phyloP scores from a whole-genome alignment of 805 yeast genomes.

The Schizosaccharomyces japonicus region DNA sequence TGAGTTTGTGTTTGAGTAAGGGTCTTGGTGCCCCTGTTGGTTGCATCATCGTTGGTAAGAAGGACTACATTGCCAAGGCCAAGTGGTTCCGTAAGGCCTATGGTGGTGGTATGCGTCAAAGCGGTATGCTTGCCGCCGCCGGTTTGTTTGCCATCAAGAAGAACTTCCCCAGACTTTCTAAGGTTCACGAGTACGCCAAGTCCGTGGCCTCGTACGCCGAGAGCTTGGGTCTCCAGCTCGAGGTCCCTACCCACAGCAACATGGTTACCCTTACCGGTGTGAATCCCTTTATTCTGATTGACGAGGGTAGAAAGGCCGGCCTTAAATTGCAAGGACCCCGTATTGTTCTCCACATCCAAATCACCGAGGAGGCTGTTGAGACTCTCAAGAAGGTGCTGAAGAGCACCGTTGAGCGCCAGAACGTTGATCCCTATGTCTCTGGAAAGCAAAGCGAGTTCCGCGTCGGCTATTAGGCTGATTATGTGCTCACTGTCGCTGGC shows the following conservation, averaged over 20 bases:
- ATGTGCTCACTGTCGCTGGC: too few species aligned
- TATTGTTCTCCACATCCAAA: slow-evolving; percentile 60
- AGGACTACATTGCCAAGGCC: slow-evolving; percentile 36
- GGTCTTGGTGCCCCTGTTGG: slow-evolving; percentile 89
- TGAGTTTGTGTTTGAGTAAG: slow-evolving; percentile 70
- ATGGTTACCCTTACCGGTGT: slow-evolving; percentile 47
- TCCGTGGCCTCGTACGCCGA: slow-evolving; percentile 23
- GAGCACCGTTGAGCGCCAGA: slow-evolving; percentile 1
- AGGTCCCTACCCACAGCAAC: slow-evolving; percentile 61
- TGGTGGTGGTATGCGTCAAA: slow-evolving; percentile 85
- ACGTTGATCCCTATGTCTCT: neutral
- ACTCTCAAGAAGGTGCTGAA: slow-evolving; percentile 27
- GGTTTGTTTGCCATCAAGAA: slow-evolving; percentile 57
- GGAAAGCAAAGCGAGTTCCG: neutral
- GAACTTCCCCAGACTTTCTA: slow-evolving; percentile 28
- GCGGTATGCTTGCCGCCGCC: slow-evolving; percentile 61
- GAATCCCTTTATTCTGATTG: slow-evolving; percentile 29
- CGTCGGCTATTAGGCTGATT: neutral
- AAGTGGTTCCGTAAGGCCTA: slow-evolving; percentile 73
- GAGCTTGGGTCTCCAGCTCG: slow-evolving; percentile 29
- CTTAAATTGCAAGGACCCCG: slow-evolving; percentile 50
- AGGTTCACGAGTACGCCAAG: slow-evolving; percentile 28
- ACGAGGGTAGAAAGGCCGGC: slow-evolving; percentile 33
- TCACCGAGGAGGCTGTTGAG: slow-evolving; percentile 29
- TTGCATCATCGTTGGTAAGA: slow-evolving; percentile 52